Evolutionary conservation across 352 stramenopile genomes (phyloP).

Genomic region (Plasmopara viticola): DNA sequence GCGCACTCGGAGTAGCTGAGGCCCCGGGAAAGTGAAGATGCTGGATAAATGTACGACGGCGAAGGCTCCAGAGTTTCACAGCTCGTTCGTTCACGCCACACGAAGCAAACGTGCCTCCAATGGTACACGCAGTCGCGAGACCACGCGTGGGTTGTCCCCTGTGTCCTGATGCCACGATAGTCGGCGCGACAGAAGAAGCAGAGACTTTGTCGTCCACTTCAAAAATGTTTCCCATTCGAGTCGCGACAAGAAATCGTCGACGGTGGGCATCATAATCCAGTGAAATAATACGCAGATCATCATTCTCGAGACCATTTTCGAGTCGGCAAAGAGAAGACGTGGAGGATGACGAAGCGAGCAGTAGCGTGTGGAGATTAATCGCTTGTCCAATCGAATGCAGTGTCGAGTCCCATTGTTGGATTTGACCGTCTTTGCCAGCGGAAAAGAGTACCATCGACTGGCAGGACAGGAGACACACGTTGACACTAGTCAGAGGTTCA

Average conservation of each 20-base stretch:
- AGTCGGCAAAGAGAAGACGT: slow-evolving; percentile 1
- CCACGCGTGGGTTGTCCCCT: slow-evolving; percentile 15
- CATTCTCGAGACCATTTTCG: slow-evolving; percentile 25
- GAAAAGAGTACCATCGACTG: slow-evolving; percentile 77
- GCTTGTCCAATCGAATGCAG: slow-evolving; percentile 60
- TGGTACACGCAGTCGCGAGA: slow-evolving; percentile 19
- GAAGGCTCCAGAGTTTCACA: slow-evolving; percentile 61
- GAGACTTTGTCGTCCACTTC: slow-evolving; percentile 26
- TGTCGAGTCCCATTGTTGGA: slow-evolving; percentile 81
- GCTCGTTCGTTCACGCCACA: slow-evolving; percentile 34
- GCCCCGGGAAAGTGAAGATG: slow-evolving; percentile 19
- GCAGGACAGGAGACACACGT: slow-evolving; percentile 47
- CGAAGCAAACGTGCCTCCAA: slow-evolving; percentile 44
- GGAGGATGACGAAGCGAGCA: slow-evolving; percentile 7
- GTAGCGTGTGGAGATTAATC: slow-evolving; percentile 45
- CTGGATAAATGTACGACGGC: slow-evolving; percentile 25
- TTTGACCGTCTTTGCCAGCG: slow-evolving; percentile 59
- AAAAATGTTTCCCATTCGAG: slow-evolving; percentile 48
- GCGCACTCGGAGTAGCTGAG: slow-evolving; percentile 6
- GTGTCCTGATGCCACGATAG: slow-evolving; percentile 51
- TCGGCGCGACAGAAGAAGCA: slow-evolving; percentile 4
- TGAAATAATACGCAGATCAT: slow-evolving; percentile 67
- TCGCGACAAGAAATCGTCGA: slow-evolving; percentile 52
- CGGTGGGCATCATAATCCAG: slow-evolving; percentile 53
- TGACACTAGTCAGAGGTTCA: slow-evolving; percentile 42